These are phyloP conservation scores for Trypanosoma congolense DNA, from an alignment of 208 protist genomes.

Conservation along the genomic window DNA sequence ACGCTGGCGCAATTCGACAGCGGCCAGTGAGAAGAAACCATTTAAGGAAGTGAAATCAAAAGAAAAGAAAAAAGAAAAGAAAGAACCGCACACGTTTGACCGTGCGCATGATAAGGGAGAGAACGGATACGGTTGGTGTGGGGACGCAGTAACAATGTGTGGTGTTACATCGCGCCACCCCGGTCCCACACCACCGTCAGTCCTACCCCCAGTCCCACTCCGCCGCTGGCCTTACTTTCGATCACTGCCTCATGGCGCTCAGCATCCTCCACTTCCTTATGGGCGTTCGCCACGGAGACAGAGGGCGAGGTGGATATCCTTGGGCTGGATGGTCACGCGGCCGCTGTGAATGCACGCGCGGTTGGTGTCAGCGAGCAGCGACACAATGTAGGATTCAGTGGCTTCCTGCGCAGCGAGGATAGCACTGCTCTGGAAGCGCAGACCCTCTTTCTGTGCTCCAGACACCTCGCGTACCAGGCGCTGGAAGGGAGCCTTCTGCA, in stretches of 20 bases:
- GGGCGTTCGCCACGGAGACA: slow-evolving; percentile 55
- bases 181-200: no score
- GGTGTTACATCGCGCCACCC: no score
- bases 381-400: slow-evolving; percentile 88
- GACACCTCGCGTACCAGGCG: slow-evolving; percentile 51
- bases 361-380: slow-evolving; percentile 91
- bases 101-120: no score
- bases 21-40: no score
- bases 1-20: no score
- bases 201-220: neutral
- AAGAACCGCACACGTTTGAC: no score
- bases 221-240: neutral
- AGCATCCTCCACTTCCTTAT: neutral
- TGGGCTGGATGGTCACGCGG: slow-evolving; percentile 81
- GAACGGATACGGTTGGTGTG: no score
- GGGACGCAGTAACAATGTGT: no score
- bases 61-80: no score
- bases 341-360: slow-evolving; percentile 84
- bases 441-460: slow-evolving; percentile 3
- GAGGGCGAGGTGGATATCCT: slow-evolving; percentile 66
- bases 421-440: neutral
- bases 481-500: slow-evolving; percentile 87
- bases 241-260: no score
- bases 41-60: no score
- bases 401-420: neutral